Conservation (phyloP, 176 grass and related monocot species). For the Raddia guianensis region DNA sequence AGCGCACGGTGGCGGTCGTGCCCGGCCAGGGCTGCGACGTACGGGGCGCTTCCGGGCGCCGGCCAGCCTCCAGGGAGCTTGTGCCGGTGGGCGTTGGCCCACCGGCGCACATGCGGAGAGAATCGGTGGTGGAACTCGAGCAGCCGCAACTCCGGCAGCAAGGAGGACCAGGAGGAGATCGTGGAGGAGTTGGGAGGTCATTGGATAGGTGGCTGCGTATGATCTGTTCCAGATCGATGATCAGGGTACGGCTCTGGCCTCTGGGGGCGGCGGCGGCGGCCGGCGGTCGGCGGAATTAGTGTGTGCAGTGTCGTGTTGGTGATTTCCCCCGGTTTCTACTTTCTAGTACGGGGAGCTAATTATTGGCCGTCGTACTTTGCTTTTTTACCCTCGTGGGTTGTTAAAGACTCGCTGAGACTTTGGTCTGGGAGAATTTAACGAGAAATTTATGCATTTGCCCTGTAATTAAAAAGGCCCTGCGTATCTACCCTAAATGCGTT, state of each 20-base stretch:
- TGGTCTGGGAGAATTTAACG: background rate
- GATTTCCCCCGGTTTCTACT: background rate
- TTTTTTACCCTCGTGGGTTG: slow-evolving; percentile 31
- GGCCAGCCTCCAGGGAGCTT: slow-evolving; percentile 48
- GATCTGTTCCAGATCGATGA: background rate
- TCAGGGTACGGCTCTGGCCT: background rate
- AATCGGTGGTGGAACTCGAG: slow-evolving; percentile 70
- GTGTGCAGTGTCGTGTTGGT: slow-evolving; percentile 17
- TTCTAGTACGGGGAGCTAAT: background rate
- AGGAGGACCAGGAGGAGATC: slow-evolving; percentile 33
- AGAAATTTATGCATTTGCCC: too few species aligned
- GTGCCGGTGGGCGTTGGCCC: slow-evolving; percentile 45
- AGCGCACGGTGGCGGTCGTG: slow-evolving; percentile 62
- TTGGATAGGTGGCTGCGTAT: slow-evolving; percentile 32
- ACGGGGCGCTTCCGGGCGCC: slow-evolving; percentile 42
- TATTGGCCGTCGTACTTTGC: background rate
- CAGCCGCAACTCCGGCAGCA: background rate
- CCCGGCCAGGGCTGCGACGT: slow-evolving; percentile 54
- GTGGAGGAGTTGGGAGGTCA: slow-evolving; percentile 18
- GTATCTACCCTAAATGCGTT: too few species aligned
- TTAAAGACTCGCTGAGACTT: slow-evolving; percentile 7
- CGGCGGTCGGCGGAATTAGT: background rate
- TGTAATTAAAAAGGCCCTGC: too few species aligned
- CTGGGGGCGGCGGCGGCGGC: background rate
- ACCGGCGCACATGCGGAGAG: slow-evolving; percentile 54